Conservation (phyloP, 1,284 basidiomycete genomes). For the Hypsizygus ulmarius region DNA sequence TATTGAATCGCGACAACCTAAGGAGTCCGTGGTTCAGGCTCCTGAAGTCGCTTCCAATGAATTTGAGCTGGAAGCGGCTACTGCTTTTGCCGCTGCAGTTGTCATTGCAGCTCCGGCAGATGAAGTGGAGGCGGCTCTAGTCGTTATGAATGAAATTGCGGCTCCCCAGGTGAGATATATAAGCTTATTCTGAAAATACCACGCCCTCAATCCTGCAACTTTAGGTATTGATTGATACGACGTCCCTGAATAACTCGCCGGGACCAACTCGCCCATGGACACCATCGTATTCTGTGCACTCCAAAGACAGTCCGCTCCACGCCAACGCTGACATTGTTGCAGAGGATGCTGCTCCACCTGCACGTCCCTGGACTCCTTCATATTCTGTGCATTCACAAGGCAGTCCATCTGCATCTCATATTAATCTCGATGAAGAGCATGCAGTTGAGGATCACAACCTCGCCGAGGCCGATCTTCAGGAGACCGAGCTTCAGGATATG, state of each 20-base stretch:
- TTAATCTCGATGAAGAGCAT: background rate
- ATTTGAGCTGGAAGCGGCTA: background rate
- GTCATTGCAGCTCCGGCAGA: conserved; percentile 7
- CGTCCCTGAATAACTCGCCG: conserved; percentile 9
- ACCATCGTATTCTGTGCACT: conserved; percentile 31
- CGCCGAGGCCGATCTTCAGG: conserved; percentile 11
- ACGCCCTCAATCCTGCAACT: background rate
- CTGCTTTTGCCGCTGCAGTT: background rate
- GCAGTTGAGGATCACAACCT: background rate
- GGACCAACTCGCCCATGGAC: conserved; percentile 25
- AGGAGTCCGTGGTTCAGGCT: background rate
- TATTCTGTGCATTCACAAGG: conserved; percentile 24
- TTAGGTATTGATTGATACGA: conserved; percentile 14
- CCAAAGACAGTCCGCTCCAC: conserved; percentile 26
- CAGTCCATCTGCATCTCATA: conserved; percentile 7
- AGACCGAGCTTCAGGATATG: conserved; percentile 13
- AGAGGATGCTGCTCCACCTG: background rate
- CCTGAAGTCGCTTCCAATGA: background rate
- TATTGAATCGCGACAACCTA: background rate
- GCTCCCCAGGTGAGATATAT: conserved; percentile 13
- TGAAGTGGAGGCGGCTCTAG: conserved; percentile 4
- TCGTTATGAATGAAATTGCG: background rate
- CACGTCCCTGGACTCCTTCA: conserved; percentile 22
- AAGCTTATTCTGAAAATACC: background rate
- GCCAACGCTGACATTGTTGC: conserved; percentile 9